A percentile compares a stretch with the other conserved stretches of the same genome.
phyloP scores from a whole-genome alignment of 352 stramenopile genomes.

The Saprolegnia diclina region DNA sequence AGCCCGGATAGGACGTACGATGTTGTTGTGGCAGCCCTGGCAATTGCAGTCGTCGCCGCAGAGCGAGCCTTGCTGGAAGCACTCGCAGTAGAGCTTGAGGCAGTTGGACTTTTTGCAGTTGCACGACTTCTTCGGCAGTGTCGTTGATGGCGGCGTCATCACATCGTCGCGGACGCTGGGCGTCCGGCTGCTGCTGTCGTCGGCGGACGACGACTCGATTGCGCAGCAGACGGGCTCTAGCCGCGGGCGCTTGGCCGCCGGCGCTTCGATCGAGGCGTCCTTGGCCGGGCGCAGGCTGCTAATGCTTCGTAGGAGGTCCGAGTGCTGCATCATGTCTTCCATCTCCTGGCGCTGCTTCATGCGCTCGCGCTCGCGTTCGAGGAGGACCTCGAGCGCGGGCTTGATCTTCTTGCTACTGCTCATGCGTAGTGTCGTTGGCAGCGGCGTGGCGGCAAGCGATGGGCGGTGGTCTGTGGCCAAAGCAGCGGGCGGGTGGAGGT shows the following conservation, averaged over 20 bases:
- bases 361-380: constrained; percentile 21
- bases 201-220: not conserved
- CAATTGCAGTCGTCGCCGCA: constrained; percentile 68
- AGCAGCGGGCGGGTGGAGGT: not conserved
- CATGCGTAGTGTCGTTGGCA: not conserved
- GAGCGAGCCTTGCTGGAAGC: constrained; percentile 48
- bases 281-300: constrained; percentile 6
- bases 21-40: constrained; percentile 67
- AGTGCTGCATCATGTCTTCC: constrained; percentile 29
- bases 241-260: not conserved
- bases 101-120: constrained; percentile 96
- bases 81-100: constrained; percentile 91
- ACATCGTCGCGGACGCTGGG: not conserved
- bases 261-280: not conserved
- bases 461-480: not conserved
- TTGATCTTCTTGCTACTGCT: constrained; percentile 26
- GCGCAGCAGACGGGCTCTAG: not conserved
- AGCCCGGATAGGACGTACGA: constrained; percentile 26
- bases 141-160: not conserved
- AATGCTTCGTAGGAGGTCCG: constrained; percentile 23
- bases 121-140: constrained; percentile 43
- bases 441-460: not conserved
- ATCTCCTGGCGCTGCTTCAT: constrained; percentile 26
- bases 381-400: constrained; percentile 21
- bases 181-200: not conserved